Evolutionary conservation across 192 early-diverging fungal genomes (phyloP).

Genomic region (Radiomyces spectabilis): DNA sequence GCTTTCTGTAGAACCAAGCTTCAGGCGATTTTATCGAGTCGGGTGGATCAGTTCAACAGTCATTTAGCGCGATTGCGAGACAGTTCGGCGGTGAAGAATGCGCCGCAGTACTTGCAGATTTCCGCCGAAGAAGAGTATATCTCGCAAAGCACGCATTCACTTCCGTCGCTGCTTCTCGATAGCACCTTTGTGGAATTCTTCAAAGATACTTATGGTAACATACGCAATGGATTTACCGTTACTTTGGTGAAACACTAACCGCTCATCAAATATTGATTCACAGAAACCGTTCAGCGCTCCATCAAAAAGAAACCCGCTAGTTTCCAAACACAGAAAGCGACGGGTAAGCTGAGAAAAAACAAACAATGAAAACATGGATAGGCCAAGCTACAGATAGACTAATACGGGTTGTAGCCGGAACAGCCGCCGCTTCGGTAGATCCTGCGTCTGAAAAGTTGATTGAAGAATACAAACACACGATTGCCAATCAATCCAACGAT

Average conservation of each 20-base stretch:
- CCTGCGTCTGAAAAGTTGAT: neutral
- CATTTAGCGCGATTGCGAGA: slow-evolving; percentile 82
- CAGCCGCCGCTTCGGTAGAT: too few relatives aligned
- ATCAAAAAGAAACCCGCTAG: slow-evolving; percentile 29
- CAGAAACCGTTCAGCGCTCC: slow-evolving; percentile 35
- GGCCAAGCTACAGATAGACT: too few relatives aligned
- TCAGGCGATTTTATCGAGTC: slow-evolving; percentile 76
- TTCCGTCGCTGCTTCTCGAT: slow-evolving; percentile 76
- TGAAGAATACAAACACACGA: slow-evolving; percentile 1
- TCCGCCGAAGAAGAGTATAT: slow-evolving; percentile 51
- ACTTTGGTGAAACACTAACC: too few relatives aligned
- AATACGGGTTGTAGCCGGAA: too few relatives aligned
- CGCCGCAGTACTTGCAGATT: slow-evolving; percentile 55
- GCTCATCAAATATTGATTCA: too few relatives aligned
- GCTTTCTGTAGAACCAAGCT: slow-evolving; percentile 49
- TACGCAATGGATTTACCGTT: too few relatives aligned
- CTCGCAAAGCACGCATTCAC: slow-evolving; percentile 23
- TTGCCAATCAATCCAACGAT: neutral
- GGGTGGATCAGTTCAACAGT: slow-evolving; percentile 84
- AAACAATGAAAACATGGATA: too few relatives aligned
- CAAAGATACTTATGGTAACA: slow-evolving; percentile 71
- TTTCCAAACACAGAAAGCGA: slow-evolving; percentile 1
- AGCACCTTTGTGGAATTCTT: slow-evolving; percentile 78
- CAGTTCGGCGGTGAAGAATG: slow-evolving; percentile 70
- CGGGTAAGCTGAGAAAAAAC: too few relatives aligned